Conservation (phyloP, 1,139 yeast genomes). For the Sugiyamaella paludigena region DNA sequence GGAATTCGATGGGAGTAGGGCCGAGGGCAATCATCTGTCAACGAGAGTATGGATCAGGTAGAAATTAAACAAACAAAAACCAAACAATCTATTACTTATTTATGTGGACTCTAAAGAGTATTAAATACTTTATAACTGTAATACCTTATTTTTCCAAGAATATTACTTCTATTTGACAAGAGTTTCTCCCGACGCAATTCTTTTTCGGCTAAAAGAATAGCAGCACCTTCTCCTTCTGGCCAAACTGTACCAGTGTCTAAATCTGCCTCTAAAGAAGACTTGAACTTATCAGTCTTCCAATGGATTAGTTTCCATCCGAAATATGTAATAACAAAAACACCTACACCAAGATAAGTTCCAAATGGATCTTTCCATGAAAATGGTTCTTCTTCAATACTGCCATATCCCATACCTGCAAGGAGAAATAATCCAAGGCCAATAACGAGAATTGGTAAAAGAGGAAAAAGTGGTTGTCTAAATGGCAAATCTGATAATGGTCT, state of each 20-base stretch:
- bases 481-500: constrained; percentile 47
- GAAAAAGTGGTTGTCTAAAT: constrained; percentile 46
- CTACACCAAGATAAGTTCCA: constrained; percentile 30
- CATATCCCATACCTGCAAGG: constrained; percentile 39
- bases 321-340: constrained; percentile 26
- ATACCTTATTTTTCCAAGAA: constrained; percentile 16
- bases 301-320: constrained; percentile 30
- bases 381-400: constrained; percentile 44
- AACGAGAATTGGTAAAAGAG: constrained; percentile 40
- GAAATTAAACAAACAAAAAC: neutral
- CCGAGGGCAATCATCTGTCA: too few species aligned
- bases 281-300: constrained; percentile 29
- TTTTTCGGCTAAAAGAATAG: constrained; percentile 22
- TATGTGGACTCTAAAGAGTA: constrained; percentile 11
- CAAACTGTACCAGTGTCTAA: constrained; percentile 26
- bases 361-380: constrained; percentile 31
- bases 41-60: too few species aligned
- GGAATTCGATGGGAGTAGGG: too few species aligned
- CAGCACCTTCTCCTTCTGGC: constrained; percentile 27
- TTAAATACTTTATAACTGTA: constrained; percentile 12
- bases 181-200: constrained; percentile 13
- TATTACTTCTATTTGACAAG: constrained; percentile 1
- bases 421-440: constrained; percentile 30
- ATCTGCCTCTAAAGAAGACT: constrained; percentile 22
- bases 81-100: neutral